Percentiles rank a stretch among this genome's conserved stretches.
Conservation (phyloP, 257 asterid genomes). For the Rubia yunnanensis region DNA sequence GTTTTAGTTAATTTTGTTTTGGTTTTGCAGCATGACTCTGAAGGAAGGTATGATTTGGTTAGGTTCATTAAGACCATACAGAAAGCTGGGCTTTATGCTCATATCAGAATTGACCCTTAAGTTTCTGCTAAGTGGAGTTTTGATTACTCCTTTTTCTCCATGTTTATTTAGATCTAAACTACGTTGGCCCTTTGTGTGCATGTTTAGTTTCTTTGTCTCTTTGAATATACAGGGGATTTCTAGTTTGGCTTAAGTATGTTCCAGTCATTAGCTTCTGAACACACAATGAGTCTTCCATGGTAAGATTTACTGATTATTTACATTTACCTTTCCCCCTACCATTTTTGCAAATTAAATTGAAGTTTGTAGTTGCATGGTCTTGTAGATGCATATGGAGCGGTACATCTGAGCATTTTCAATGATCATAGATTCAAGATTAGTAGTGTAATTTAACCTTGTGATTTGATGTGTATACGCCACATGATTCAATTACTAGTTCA, state of each 20-base stretch:
- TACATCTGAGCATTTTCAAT: too few species aligned
- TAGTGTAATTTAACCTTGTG: too few species aligned
- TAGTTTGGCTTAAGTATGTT: constrained; percentile 87
- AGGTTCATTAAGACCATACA: constrained; percentile 70
- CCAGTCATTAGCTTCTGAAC: too few species aligned
- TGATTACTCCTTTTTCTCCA: constrained; percentile 43
- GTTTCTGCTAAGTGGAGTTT: constrained; percentile 91
- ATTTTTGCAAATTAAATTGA: too few species aligned
- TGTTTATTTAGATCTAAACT: constrained; percentile 20
- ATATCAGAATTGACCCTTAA: constrained; percentile 81
- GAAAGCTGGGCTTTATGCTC: constrained; percentile 78
- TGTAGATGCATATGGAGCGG: too few species aligned
- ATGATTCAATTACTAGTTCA: too few species aligned
- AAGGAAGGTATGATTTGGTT: constrained; percentile 77
- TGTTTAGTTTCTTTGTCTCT: neutral
- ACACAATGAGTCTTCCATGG: constrained; percentile 85
- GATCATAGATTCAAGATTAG: too few species aligned
- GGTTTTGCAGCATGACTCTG: constrained; percentile 66
- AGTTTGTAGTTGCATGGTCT: too few species aligned
- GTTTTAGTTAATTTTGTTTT: neutral
- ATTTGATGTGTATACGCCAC: too few species aligned
- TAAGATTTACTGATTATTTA: constrained; percentile 14
- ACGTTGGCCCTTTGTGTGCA: neutral
- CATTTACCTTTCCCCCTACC: neutral
- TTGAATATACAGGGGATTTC: constrained; percentile 56